A percentile compares a stretch with the other conserved stretches of the same genome.
phyloP scores from a whole-genome alignment of 2,329 filamentous ascomycete genomes.

The Pseudopithomyces maydicus region DNA sequence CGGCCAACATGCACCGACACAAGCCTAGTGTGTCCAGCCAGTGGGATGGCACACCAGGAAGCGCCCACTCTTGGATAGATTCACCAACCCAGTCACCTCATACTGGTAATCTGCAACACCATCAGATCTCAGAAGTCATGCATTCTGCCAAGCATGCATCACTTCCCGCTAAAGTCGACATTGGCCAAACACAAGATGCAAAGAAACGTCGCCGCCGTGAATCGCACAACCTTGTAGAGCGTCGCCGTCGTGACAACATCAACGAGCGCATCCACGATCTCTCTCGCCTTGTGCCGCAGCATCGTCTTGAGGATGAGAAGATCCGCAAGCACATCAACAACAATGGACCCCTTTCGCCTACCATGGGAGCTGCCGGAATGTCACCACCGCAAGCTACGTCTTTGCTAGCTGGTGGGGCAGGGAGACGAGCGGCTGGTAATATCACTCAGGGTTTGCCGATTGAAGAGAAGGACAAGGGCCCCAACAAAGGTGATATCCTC shows the following conservation, averaged over 20 bases:
- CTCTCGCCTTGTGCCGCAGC: slow-evolving; percentile 87
- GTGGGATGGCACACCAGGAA: slow-evolving; percentile 87
- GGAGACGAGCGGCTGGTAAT: slow-evolving; percentile 78
- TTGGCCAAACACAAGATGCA: slow-evolving; percentile 80
- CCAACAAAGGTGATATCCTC: slow-evolving; percentile 98
- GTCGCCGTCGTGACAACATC: slow-evolving; percentile 94
- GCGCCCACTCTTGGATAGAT: slow-evolving; percentile 82
- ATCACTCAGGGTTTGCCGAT: slow-evolving; percentile 92
- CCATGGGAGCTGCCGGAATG: slow-evolving; percentile 71
- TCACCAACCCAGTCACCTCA: slow-evolving; percentile 88
- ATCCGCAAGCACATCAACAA: slow-evolving; percentile 93
- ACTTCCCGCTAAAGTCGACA: slow-evolving; percentile 80
- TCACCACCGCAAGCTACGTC: slow-evolving; percentile 81
- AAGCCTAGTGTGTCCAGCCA: slow-evolving; percentile 86
- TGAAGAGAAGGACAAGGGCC: slow-evolving; percentile 97
- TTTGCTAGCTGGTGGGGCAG: slow-evolving; percentile 81
- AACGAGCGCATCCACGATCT: slow-evolving; percentile 98
- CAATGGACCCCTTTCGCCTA: slow-evolving; percentile 86
- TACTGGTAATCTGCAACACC: slow-evolving; percentile 67
- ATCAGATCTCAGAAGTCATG: slow-evolving; percentile 87
- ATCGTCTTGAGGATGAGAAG: slow-evolving; percentile 95
- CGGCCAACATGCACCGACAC: slow-evolving; percentile 67
- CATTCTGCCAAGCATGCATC: slow-evolving; percentile 82
- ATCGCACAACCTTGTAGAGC: slow-evolving; percentile 95
- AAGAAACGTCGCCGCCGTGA: slow-evolving; percentile 90